A percentile compares a stretch with the other conserved stretches of the same genome.
Conservation (phyloP, 2,329 filamentous ascomycete species). For the Phoma sp. region DNA sequence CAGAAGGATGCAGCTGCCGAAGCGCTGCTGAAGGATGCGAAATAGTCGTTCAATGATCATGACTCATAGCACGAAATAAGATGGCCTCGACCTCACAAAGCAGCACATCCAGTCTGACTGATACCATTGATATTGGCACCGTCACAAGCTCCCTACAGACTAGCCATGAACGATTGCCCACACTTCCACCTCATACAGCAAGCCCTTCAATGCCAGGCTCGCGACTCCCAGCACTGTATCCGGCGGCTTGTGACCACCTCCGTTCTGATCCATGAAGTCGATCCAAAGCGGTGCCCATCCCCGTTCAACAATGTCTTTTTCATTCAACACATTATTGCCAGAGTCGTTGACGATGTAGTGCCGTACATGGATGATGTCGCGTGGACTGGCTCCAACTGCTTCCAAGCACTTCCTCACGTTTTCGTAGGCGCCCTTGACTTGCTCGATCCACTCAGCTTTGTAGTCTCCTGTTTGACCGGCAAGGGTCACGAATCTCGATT, state of each 20-base stretch:
- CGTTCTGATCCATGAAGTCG: slow-evolving; percentile 45
- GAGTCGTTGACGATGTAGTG: slow-evolving; percentile 48
- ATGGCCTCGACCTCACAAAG: not conserved
- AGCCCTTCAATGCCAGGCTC: slow-evolving; percentile 36
- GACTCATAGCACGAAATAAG: not conserved
- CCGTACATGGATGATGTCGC: slow-evolving; percentile 44
- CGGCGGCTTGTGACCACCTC: slow-evolving; percentile 43
- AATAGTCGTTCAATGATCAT: slow-evolving; percentile 22
- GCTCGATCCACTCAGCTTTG: slow-evolving; percentile 26
- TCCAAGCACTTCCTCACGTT: slow-evolving; percentile 35
- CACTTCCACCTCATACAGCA: slow-evolving; percentile 46
- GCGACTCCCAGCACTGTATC: slow-evolving; percentile 47
- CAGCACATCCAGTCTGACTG: not conserved
- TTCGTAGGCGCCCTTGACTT: slow-evolving; percentile 40
- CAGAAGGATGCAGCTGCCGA: slow-evolving; percentile 56
- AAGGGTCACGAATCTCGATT: slow-evolving; percentile 40
- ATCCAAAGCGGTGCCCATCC: slow-evolving; percentile 46
- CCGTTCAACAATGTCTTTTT: slow-evolving; percentile 32
- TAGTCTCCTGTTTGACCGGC: slow-evolving; percentile 42
- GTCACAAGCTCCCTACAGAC: not conserved
- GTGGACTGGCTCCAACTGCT: slow-evolving; percentile 40
- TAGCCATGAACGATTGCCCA: slow-evolving; percentile 36
- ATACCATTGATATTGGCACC: not conserved
- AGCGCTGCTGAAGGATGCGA: slow-evolving; percentile 51
- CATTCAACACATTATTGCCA: slow-evolving; percentile 31